Evolutionary conservation across 2,329 filamentous ascomycete genomes (phyloP).

Genomic region (Akanthomyces muscarius): DNA sequence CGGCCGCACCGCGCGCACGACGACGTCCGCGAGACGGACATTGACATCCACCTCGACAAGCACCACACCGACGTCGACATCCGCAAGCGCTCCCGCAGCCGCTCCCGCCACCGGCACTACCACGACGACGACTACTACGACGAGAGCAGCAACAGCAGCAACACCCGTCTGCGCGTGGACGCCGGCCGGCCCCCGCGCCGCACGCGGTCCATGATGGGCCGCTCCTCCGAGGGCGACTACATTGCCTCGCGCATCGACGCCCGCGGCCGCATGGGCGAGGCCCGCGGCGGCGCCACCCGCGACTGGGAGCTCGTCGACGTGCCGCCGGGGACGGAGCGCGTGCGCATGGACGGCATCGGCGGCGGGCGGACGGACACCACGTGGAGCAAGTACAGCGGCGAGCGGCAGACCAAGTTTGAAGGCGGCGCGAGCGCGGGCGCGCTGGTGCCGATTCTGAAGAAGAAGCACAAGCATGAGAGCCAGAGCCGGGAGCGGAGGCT

Average conservation of each 20-base stretch:
- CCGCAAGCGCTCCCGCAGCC: conserved; percentile 36
- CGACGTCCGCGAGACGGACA: conserved; percentile 54
- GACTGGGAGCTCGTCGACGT: conserved; percentile 83
- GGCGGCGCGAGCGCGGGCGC: conserved; percentile 38
- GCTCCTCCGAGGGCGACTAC: conserved; percentile 56
- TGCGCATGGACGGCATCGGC: conserved; percentile 76
- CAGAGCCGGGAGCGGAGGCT: conserved; percentile 35
- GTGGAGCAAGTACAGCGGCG: conserved; percentile 76
- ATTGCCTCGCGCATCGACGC: conserved; percentile 52
- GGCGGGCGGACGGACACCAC: conserved; percentile 72
- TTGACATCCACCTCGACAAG: conserved; percentile 55
- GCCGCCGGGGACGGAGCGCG: conserved; percentile 74
- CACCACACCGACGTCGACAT: conserved; percentile 57
- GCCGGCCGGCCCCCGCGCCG: conserved; percentile 42
- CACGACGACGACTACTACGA: conserved; percentile 50
- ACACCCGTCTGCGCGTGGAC: conserved; percentile 40
- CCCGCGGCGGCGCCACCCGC: conserved; percentile 67
- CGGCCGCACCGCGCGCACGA: conserved; percentile 34
- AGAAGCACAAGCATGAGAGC: conserved; percentile 30
- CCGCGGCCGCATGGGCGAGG: conserved; percentile 67
- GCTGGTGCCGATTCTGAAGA: conserved; percentile 21
- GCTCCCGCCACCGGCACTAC: conserved; percentile 35
- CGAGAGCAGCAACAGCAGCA: conserved; percentile 36
- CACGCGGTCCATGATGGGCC: conserved; percentile 48
- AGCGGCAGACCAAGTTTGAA: conserved; percentile 70